phyloP scores from a whole-genome alignment of 2,329 filamentous ascomycete genomes.

The Hymenoscyphus scutula region DNA sequence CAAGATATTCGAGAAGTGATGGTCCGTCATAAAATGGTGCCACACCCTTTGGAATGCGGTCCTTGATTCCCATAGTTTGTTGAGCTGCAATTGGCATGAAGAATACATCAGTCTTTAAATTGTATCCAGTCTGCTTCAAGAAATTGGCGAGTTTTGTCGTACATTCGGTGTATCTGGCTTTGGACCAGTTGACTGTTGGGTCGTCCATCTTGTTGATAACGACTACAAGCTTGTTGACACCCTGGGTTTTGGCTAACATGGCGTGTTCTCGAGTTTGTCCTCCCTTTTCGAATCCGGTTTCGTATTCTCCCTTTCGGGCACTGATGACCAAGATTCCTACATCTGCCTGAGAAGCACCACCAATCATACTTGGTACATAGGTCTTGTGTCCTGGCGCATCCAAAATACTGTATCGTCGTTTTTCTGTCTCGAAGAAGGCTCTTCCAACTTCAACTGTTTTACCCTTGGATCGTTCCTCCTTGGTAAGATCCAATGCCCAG shows the following conservation, averaged over 20 bases:
- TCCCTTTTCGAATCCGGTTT: conserved; percentile 95
- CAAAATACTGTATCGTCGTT: conserved; percentile 91
- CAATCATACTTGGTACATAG: conserved; percentile 98
- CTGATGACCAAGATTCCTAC: conserved; percentile 95
- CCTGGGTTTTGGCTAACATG: conserved; percentile 95
- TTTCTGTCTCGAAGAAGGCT: conserved; percentile 95
- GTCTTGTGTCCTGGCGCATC: conserved; percentile 98
- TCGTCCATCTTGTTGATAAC: conserved; percentile 99
- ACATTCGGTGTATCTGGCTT: conserved; percentile 91
- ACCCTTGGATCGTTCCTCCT: conserved; percentile 92
- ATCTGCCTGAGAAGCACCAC: conserved; percentile 88
- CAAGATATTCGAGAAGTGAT: conserved; percentile 92
- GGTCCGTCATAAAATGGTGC: conserved; percentile 86
- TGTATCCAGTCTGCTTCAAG: conserved; percentile 90
- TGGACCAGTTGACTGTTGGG: conserved; percentile 90
- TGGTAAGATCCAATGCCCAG: conserved; percentile 96
- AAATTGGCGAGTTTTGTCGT: conserved; percentile 83
- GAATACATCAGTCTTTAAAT: conserved; percentile 85
- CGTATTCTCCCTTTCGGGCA: conserved; percentile 96
- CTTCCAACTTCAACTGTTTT: conserved; percentile 98
- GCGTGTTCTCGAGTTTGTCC: conserved; percentile 97
- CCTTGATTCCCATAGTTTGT: conserved; percentile 81
- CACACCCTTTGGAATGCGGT: conserved; percentile 72
- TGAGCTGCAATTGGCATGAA: conserved; percentile 98
- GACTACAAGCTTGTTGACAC: conserved; percentile 93